Conservation (phyloP, 345 rosid genomes). For the Anastatica hierochuntica region DNA sequence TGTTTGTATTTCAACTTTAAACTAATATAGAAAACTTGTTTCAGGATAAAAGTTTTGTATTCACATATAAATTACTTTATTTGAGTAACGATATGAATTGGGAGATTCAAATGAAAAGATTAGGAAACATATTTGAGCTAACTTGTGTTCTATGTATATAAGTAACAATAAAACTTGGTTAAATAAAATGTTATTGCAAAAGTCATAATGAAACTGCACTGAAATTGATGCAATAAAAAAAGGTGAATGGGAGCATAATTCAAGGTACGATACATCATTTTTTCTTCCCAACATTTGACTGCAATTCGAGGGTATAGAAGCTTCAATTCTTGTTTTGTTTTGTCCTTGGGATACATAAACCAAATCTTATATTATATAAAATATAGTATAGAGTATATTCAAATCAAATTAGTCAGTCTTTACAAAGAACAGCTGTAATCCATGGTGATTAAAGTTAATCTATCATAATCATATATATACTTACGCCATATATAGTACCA, state of each 20-base stretch:
- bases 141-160: neutral
- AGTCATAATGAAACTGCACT: constrained; percentile 12
- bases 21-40: too few species aligned
- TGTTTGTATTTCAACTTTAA: too few species aligned
- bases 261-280: constrained; percentile 31
- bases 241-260: constrained; percentile 21
- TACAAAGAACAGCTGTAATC: constrained; percentile 20
- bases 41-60: too few species aligned
- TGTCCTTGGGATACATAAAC: constrained; percentile 29
- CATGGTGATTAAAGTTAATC: constrained; percentile 18
- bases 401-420: too few species aligned
- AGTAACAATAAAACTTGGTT: neutral
- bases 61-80: too few species aligned
- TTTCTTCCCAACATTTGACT: constrained; percentile 37
- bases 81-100: too few species aligned
- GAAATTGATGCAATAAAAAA: constrained; percentile 32
- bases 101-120: too few species aligned
- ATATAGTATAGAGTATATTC: too few species aligned
- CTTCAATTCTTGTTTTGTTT: constrained; percentile 36
- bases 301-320: constrained; percentile 32
- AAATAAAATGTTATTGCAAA: neutral
- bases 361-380: constrained; percentile 16
- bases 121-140: constrained; percentile 1
- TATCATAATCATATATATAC: constrained; percentile 11
- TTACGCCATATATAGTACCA: too few species aligned